These are phyloP conservation scores for Teratosphaeria viscida DNA, from an alignment of 2,329 filamentous ascomycete genomes.

Conservation along the genomic window DNA sequence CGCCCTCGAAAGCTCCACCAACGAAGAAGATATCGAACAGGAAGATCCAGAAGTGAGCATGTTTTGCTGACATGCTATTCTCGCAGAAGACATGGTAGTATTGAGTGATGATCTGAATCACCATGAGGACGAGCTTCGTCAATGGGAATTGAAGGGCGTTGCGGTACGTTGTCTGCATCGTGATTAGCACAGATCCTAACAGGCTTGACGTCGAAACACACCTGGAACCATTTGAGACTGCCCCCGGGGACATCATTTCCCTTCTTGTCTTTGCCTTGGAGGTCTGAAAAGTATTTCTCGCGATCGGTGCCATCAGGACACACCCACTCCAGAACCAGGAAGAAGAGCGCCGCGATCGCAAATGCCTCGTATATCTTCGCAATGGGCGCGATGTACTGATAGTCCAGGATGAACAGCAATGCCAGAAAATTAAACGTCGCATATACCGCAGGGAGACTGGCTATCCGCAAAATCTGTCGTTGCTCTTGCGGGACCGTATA, in stretches of 20 bases:
- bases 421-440: slow-evolving; percentile 10
- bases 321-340: slow-evolving; percentile 10
- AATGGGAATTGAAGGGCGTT: slow-evolving; percentile 10
- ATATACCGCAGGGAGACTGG: slow-evolving; percentile 8
- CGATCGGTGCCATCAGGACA: slow-evolving; percentile 11
- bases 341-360: slow-evolving; percentile 11
- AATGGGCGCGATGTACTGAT: slow-evolving; percentile 9
- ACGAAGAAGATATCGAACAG: slow-evolving; percentile 7
- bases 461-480: slow-evolving; percentile 11
- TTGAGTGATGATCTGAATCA: slow-evolving; percentile 12
- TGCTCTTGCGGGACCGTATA: slow-evolving; percentile 13
- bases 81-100: slow-evolving; percentile 12
- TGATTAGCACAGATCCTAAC: background rate
- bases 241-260: slow-evolving; percentile 7
- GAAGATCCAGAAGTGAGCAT: slow-evolving; percentile 11
- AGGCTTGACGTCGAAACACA: background rate
- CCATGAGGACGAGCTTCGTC: slow-evolving; percentile 7
- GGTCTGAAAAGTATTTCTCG: slow-evolving; percentile 9
- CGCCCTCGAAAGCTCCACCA: slow-evolving; percentile 8
- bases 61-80: slow-evolving; percentile 10
- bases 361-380: slow-evolving; percentile 11
- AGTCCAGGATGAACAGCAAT: slow-evolving; percentile 9
- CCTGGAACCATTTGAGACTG: slow-evolving; percentile 10
- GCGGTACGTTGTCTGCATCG: slow-evolving; percentile 6
- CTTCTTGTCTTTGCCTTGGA: slow-evolving; percentile 9